Percentiles rank a stretch among this genome's conserved stretches.
Evolutionary conservation across 2,329 filamentous ascomycete species (phyloP).

Genomic region (Aureobasidium sp.): DNA sequence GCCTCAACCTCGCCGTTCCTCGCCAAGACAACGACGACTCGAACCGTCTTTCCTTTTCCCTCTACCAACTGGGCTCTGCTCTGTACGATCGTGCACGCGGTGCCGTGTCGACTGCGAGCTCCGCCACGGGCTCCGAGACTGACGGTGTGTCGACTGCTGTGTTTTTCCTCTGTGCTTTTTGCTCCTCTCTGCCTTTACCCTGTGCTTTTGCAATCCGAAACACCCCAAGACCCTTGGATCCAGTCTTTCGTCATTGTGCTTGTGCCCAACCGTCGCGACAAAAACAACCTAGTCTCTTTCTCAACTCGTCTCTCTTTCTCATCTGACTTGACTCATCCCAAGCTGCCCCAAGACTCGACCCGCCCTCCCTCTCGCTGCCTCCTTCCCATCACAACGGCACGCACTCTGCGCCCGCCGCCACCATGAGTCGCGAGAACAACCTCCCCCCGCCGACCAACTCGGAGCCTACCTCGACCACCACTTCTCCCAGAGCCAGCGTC

Average conservation of each 20-base stretch:
- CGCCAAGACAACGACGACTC: slow-evolving; percentile 33
- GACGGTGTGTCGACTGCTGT: slow-evolving; percentile 27
- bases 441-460: background rate
- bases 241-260: background rate
- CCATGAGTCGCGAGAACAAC: background rate
- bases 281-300: background rate
- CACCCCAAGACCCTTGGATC: background rate
- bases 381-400: background rate
- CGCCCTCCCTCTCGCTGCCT: background rate
- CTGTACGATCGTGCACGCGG: slow-evolving; percentile 44
- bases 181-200: no score
- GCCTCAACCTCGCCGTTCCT: slow-evolving; percentile 8
- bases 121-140: slow-evolving; percentile 35
- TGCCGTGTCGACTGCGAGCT: slow-evolving; percentile 36
- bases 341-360: background rate
- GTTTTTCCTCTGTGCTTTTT: background rate
- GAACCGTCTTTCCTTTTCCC: slow-evolving; percentile 62
- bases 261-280: background rate
- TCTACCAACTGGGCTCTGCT: slow-evolving; percentile 60
- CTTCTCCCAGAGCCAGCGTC: background rate
- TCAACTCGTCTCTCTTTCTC: background rate
- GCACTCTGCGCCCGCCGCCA: background rate
- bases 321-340: background rate
- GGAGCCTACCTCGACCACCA: slow-evolving; percentile 3
- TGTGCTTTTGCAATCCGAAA: background rate